These are phyloP conservation scores for Penicillium sp. DNA, from an alignment of 2,329 filamentous ascomycete genomes.

Conservation along the genomic window DNA sequence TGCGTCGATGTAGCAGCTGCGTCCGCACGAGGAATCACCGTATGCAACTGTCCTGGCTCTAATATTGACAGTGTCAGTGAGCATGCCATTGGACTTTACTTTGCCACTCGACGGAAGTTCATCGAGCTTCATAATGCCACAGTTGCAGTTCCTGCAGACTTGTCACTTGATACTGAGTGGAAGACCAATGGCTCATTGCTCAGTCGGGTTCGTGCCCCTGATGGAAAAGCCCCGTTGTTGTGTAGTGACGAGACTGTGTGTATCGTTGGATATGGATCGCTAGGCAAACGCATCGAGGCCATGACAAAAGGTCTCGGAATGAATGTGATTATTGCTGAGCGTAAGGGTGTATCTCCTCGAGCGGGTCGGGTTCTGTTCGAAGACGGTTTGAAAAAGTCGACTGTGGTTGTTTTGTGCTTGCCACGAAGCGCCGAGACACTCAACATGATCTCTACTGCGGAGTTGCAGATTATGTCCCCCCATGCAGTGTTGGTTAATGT, in stretches of 20 bases:
- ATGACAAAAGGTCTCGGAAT: conserved; percentile 49
- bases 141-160: conserved; percentile 20
- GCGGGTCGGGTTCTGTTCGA: conserved; percentile 29
- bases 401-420: conserved; percentile 31
- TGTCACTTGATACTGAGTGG: conserved; percentile 38
- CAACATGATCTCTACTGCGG: conserved; percentile 34
- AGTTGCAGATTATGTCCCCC: conserved; percentile 44
- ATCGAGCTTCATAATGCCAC: conserved; percentile 37
- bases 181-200: conserved; percentile 38
- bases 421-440: conserved; percentile 33
- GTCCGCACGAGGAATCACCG: conserved; percentile 43
- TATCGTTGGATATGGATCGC: conserved; percentile 51
- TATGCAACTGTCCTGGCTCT: conserved; percentile 49
- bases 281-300: conserved; percentile 37
- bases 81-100: conserved; percentile 53
- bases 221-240: conserved; percentile 42
- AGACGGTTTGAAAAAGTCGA: conserved; percentile 29
- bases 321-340: conserved; percentile 50
- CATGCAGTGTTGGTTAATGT: conserved; percentile 51
- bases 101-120: conserved; percentile 47
- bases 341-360: conserved; percentile 36
- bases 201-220: conserved; percentile 15
- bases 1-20: conserved; percentile 48
- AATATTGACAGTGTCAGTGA: conserved; percentile 52
- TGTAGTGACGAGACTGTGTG: conserved; percentile 51